Evolutionary conservation across 345 rosid genomes (phyloP), one percentile per base, ranked within the genome.

Genomic region (Gossypium arboreum): DNA sequence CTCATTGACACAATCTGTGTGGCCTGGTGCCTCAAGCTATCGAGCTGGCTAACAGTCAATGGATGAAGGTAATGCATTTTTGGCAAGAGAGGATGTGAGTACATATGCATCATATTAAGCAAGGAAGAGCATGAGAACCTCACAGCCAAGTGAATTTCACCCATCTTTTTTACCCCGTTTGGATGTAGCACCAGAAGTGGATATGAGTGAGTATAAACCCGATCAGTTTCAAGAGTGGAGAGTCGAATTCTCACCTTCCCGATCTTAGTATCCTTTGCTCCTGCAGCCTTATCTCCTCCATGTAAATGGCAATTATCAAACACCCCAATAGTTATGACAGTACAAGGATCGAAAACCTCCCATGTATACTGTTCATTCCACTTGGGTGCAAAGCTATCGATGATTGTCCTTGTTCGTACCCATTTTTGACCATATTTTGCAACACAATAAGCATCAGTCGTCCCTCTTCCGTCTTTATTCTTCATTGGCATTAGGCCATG

Each of bases 281-380:
- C 91, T 60, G 81, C 86, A 62, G 75, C 78, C 80, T 84, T 88
- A 29, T 92, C 95, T 55, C 84, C 90, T 52, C 91, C 94, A 79
- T 86, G 90, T 74, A 94, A 83, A 79, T 94, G 98, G 24, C 92
- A 86, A 73, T 94, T 94, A 82, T 94, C 98, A 76, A 88, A 94
- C 1, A 92, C 98, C 29, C 98, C 98, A 71, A 94, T 82, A 12
- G 97, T 94, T 66, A 94, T 81, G 67, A 94, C 98, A 7, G 98
- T 94, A 73, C 97, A 92, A 7, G 98, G 96, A 88, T 94, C 97
- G 9, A 76, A 89, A 64, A 92, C 98, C 81, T 94, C 98, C 97
- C 98, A 94, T 12, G 97, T 94, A 63, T 94, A 94, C 52, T 94
- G 98, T 81, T 94, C 98, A n/a, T 94, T 92, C 98, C 98, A 94